Evolutionary conservation across 441 rosid species (phyloP).

Genomic region (Croton laevigatus): DNA sequence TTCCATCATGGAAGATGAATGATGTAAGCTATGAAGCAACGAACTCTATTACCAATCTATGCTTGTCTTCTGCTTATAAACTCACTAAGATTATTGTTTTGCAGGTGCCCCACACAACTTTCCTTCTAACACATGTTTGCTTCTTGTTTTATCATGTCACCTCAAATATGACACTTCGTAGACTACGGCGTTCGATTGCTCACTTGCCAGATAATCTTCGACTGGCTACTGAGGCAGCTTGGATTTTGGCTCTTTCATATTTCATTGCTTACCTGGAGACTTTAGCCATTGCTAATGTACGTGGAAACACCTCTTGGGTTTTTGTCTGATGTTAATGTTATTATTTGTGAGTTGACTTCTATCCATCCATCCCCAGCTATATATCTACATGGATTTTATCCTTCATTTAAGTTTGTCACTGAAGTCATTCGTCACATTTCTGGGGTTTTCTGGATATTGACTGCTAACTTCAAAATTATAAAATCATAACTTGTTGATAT

Average conservation of each 20-base stretch:
- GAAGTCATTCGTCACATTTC: neutral
- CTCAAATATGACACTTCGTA: conserved; percentile 83
- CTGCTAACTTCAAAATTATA: neutral
- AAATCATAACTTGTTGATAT: neutral
- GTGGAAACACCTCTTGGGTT: conserved; percentile 26
- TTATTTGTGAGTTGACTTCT: neutral
- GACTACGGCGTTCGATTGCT: conserved; percentile 64
- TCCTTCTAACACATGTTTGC: conserved; percentile 89
- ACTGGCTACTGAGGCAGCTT: conserved; percentile 69
- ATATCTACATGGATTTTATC: neutral
- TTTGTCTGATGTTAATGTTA: neutral
- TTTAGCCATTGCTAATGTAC: conserved; percentile 79
- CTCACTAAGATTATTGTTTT: conserved; percentile 19
- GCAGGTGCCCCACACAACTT: conserved; percentile 96
- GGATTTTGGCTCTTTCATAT: conserved; percentile 87
- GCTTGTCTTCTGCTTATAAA: neutral
- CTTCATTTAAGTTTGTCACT: neutral
- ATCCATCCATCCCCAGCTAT: neutral
- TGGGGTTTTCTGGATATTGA: neutral
- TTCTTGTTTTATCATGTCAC: conserved; percentile 92
- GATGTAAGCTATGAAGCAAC: conserved; percentile 49
- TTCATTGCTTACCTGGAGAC: conserved; percentile 96
- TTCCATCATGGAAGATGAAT: conserved; percentile 99
- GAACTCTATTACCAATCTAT: neutral
- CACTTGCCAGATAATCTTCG: conserved; percentile 62